Evolutionary conservation across 2,329 filamentous ascomycete species (phyloP), one percentile per base, ranked within the genome.

Genomic region (Ceratocystis destructans): DNA sequence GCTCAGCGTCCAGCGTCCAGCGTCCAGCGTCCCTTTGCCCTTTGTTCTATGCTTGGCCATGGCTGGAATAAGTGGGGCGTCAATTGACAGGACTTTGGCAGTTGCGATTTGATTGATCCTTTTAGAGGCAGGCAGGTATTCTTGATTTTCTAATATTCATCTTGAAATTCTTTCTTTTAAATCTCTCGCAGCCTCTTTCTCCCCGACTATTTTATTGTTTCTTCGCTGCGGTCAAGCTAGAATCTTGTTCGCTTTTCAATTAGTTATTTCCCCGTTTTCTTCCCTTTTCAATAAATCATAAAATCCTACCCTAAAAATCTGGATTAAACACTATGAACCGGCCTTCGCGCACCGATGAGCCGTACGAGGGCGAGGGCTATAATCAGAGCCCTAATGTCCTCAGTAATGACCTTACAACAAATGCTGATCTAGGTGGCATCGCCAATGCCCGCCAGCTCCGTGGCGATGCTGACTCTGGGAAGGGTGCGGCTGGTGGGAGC

Each of bases 351-450:
- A 81, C 79, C 62, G 81, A 83, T 70, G 79, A 82, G 67, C 75
- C 77, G 67, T 74, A 79, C 63, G 72, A 76, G 61, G 79, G 81
- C 69, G 77, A 78, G 62, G 75, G 76, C 33, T 83, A 78, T 76
- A 83, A 83, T 72, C 81, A 83, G 74, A 81, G 76, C 72, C 81
- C 81, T 41, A 77, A 79, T 1, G 76, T 75, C 28, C 73, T 83
- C 64, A 76, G 79, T 28, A 71, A 78, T 22, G 76, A 78, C 62
- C 72, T 80, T 62, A 83, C 81, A 31, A 82, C 81, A 50, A 75
- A 80, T 70, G 77, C 82, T 74, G 81, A 83, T 71, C 74, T 83
- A 67, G 82, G 82, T 69, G 81, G 81, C 69, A 80, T 80, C 69
- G 75, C 79, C 69, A 83, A 83, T 72, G 73, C 78, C 22, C 78